Percentiles rank a stretch among this genome's conserved stretches.
phyloP scores from a whole-genome alignment of 2,329 filamentous ascomycete species.

The Huntiella abstrusa region DNA sequence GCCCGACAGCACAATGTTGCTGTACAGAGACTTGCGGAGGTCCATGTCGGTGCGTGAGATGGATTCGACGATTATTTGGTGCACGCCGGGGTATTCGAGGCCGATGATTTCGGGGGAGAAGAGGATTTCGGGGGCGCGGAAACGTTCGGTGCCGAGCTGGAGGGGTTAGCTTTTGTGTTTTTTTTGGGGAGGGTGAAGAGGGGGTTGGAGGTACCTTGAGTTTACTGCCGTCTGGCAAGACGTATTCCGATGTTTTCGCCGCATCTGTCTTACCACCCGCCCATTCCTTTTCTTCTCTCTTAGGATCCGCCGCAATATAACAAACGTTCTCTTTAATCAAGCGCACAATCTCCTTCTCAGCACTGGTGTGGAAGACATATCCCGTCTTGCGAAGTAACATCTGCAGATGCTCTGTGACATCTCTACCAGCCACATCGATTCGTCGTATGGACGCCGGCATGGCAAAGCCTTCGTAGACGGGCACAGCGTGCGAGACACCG shows the following conservation, averaged over 20 bases:
- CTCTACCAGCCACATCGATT: constrained; percentile 88
- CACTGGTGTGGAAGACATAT: constrained; percentile 90
- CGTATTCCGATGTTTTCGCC: constrained; percentile 68
- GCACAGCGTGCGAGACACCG: constrained; percentile 90
- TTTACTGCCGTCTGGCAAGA: constrained; percentile 79
- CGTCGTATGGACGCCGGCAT: constrained; percentile 88
- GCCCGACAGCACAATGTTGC: constrained; percentile 92
- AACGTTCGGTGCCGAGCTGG: constrained; percentile 78
- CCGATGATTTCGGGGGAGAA: constrained; percentile 97
- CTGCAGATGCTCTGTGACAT: constrained; percentile 92
- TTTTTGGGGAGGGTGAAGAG: neutral
- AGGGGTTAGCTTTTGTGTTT: neutral
- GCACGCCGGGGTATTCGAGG: constrained; percentile 87
- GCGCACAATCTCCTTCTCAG: constrained; percentile 96
- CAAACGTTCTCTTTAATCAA: constrained; percentile 90
- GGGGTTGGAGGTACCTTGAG: constrained; percentile 45
- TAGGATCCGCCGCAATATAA: constrained; percentile 79
- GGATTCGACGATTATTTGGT: constrained; percentile 93
- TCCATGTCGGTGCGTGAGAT: constrained; percentile 93
- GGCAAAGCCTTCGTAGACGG: constrained; percentile 93
- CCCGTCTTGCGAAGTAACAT: constrained; percentile 78
- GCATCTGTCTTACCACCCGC: constrained; percentile 57
- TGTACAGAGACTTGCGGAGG: constrained; percentile 79
- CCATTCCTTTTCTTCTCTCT: constrained; percentile 95
- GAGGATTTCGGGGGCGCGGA: constrained; percentile 88